Evolutionary conservation across 768 basidiomycete genomes (phyloP), one percentile per base, ranked within the genome.

Genomic region (Pleurotus salmoneostramineus): DNA sequence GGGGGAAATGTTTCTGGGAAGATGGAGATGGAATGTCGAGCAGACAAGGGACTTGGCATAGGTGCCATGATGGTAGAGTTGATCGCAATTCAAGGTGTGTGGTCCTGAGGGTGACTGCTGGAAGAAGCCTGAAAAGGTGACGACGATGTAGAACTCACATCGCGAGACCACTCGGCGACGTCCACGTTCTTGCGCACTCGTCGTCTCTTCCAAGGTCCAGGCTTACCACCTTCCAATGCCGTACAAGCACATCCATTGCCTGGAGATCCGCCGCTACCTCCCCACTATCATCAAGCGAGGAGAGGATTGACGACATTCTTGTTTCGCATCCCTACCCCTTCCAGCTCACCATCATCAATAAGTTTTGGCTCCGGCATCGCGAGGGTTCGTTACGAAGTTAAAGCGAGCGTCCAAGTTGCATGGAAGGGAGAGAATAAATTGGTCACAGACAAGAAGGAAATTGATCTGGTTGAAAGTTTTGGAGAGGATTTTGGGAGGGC

Each of bases 201-300:
- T 32, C 79, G 88, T 34, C 67, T 90, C 5, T 94, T 92, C 66
- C 91, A 93, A 70, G 91, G 91, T 2, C 88, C 88, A 2, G 85
- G 84, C 14, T 74, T 93, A 5, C 92, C 91, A 0, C 89, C 90
- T 6, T 93, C 91, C 8, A 93, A 93, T 66, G 88, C 92, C 1
- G 90, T 94, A 0, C 77, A 87, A 56, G 77, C 83, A 1, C 78
- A 87, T 66, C 80, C 85, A 2, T 66, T 72, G 4, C 77, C 82
- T 12, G 86, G 80, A 1, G 83, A 85, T 58, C 78, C 82, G 0
- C 78, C 77, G 0, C 70, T 93, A 3, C 90, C 90, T 0, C 74
- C 78, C 0, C 71, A 84, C 52, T 87, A 92, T 66, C 78, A 85
- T 67, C 83, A 83, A 58, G 92, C 90, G 5, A 83, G 87, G n/a